A percentile compares a stretch with the other conserved stretches of the same genome.
phyloP scores from a whole-genome alignment of 352 stramenopile species.

The Phytophthora pseudosyringae region DNA sequence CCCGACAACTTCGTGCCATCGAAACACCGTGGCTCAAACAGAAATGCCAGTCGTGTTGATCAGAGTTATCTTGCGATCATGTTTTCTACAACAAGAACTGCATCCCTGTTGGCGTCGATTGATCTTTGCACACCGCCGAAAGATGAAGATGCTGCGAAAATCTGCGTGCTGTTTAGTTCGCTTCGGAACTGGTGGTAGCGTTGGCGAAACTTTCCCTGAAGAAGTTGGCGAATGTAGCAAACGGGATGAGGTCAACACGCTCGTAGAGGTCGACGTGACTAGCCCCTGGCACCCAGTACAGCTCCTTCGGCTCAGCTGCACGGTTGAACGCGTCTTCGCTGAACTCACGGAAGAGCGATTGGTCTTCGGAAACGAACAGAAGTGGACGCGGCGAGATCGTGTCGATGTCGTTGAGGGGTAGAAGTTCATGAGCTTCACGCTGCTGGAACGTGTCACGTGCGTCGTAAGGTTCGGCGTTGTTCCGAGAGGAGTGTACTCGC shows the following conservation, averaged over 20 bases:
- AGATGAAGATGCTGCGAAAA: no score
- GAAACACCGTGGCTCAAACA: no score
- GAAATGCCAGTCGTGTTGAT: no score
- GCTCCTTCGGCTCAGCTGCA: slow-evolving; percentile 23
- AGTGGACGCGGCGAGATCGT: slow-evolving; percentile 22
- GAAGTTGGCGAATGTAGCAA: slow-evolving; percentile 20
- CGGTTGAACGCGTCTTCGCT: slow-evolving; percentile 19
- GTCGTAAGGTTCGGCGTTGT: slow-evolving; percentile 12
- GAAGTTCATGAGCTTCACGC: slow-evolving; percentile 22
- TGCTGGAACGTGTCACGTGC: slow-evolving; percentile 6
- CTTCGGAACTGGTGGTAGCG: no score
- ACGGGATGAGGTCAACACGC: slow-evolving; percentile 20
- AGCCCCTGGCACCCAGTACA: slow-evolving; percentile 19
- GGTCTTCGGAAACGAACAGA: slow-evolving; percentile 17
- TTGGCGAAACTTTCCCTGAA: neutral
- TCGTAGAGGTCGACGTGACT: slow-evolving; percentile 24
- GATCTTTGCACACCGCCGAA: no score
- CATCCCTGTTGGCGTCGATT: no score
- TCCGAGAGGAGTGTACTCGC: slow-evolving; percentile 16
- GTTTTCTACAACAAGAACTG: no score
- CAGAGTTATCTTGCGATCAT: no score
- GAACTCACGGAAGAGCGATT: slow-evolving; percentile 19
- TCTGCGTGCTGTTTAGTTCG: no score
- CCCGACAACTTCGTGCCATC: no score
- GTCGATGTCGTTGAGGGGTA: slow-evolving; percentile 30